Percentiles rank a stretch among this genome's conserved stretches.
Evolutionary conservation across 176 grass and related monocot species (phyloP).

Genomic region (Carex myosuroides): DNA sequence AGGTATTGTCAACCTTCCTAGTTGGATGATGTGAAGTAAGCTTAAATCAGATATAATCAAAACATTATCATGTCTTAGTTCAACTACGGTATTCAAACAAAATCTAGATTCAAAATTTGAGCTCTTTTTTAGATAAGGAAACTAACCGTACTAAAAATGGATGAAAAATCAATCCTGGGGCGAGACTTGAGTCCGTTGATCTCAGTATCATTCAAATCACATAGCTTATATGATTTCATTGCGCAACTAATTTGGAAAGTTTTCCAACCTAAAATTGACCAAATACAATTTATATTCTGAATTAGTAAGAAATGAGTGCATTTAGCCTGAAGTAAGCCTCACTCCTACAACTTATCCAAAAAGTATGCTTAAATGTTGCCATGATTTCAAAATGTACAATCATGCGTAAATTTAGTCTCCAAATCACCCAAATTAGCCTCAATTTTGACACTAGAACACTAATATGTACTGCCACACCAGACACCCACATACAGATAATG

Average conservation of each 20-base stretch:
- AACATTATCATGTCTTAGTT: not conserved
- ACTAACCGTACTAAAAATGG: conserved; percentile 75
- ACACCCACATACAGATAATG: not conserved
- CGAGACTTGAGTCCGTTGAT: conserved; percentile 66
- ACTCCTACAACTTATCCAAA: not conserved
- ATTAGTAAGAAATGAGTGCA: not conserved
- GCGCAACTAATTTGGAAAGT: conserved; percentile 23
- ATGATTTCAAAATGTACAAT: not conserved
- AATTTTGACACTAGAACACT: not conserved
- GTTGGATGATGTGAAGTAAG: not conserved
- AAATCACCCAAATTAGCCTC: not conserved
- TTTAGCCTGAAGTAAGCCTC: not conserved
- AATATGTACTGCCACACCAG: not conserved
- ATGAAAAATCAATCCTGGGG: conserved; percentile 85
- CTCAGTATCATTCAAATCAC: conserved; percentile 62
- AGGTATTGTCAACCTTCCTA: not conserved
- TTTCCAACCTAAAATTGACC: conserved; percentile 35
- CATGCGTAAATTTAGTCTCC: not conserved
- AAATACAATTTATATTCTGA: not conserved
- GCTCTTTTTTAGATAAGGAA: not conserved
- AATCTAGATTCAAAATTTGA: not conserved
- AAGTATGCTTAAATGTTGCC: not conserved
- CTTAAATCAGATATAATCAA: not conserved
- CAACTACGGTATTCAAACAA: not conserved
- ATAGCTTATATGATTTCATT: conserved; percentile 87